Evolutionary conservation across 179 eudicot genomes (phyloP), one percentile per base, ranked within the genome.

Genomic region (Pouteria campechiana): DNA sequence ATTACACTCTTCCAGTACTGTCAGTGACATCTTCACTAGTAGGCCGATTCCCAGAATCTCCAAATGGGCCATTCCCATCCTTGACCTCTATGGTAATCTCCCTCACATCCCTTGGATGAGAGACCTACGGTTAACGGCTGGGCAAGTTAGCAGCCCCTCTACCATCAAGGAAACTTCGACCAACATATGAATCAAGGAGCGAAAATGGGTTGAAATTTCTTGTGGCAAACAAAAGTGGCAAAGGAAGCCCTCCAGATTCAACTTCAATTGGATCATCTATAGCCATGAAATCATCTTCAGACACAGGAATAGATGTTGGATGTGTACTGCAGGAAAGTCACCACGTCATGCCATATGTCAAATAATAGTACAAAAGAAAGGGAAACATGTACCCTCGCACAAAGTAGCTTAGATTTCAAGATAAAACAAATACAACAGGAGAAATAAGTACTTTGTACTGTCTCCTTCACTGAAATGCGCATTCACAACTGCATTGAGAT

Each of bases 401-500:
- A n/a, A n/a, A n/a, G n/a, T n/a, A n/a, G n/a, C n/a, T n/a, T n/a
- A n/a, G n/a, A n/a, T 23, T 7, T 33, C 25, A 5, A 19, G 10
- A 19, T 9, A 23, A 15, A 16, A 15, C 20, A 20, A 14, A n/a
- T 1, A 17, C 8, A 8, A 35, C 7, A 48, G 37, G 10, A 51
- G 28, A 17, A 32, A 61, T 73, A n/a, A n/a, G n/a, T 54, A 92
- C 94, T 31, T 40, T 57, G 63, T 79, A 59, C 78, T 64, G 44
- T 68, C 84, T 32, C 79, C 80, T 66, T 75, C 85, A 21, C 44
- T 71, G 52, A 92, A 87, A 73, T 82, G 67, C 13, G 88, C 84
- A 73, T 92, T 71, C 31, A 92, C 65, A 50, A 94, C 99, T 63
- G 70, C 76, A 42, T 87, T 82, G 29, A 92, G 88, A 68, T 79